Conservation (phyloP, 768 basidiomycete species). For the Obba rivulosa region DNA sequence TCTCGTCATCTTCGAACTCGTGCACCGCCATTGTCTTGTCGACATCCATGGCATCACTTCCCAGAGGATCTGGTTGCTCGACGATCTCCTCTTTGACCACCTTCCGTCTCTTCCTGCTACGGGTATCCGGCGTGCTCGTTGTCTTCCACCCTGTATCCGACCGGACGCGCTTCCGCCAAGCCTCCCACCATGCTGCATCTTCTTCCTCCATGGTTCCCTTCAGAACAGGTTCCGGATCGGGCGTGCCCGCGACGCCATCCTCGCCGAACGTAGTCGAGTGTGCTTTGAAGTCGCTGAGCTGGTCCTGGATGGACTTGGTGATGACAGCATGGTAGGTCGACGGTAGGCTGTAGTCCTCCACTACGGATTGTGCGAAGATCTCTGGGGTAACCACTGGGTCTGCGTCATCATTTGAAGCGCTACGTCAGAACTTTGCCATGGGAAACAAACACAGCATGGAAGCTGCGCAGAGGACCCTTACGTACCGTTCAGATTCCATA, state of each 20-base stretch:
- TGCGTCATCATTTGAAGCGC: slow-evolving; percentile 24
- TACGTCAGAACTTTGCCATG: not conserved
- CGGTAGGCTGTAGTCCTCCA: slow-evolving; percentile 85
- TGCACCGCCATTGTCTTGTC: slow-evolving; percentile 57
- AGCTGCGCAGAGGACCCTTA: not conserved
- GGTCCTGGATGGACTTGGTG: slow-evolving; percentile 81
- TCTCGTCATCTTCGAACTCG: slow-evolving; percentile 62
- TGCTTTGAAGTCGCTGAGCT: slow-evolving; percentile 73
- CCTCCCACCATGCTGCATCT: slow-evolving; percentile 60
- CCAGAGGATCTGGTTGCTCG: slow-evolving; percentile 29
- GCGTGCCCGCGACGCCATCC: slow-evolving; percentile 33
- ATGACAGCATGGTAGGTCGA: slow-evolving; percentile 61
- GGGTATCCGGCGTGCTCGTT: slow-evolving; percentile 22
- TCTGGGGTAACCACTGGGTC: slow-evolving; percentile 90
- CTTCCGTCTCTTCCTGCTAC: slow-evolving; percentile 40
- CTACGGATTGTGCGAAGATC: slow-evolving; percentile 80
- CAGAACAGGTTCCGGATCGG: slow-evolving; percentile 26
- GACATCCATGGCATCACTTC: slow-evolving; percentile 57
- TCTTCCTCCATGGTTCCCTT: slow-evolving; percentile 46
- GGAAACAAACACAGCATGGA: too few relatives aligned
- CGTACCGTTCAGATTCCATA: slow-evolving; percentile 96
- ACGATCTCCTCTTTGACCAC: slow-evolving; percentile 24
- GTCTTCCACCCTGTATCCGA: slow-evolving; percentile 30
- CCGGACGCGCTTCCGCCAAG: slow-evolving; percentile 57
- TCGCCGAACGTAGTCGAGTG: slow-evolving; percentile 48